Evolutionary conservation across 225 moss, liverwort and hornwort genomes (phyloP), one percentile per base, ranked within the genome.

Genomic region (Bryum argenteum): DNA sequence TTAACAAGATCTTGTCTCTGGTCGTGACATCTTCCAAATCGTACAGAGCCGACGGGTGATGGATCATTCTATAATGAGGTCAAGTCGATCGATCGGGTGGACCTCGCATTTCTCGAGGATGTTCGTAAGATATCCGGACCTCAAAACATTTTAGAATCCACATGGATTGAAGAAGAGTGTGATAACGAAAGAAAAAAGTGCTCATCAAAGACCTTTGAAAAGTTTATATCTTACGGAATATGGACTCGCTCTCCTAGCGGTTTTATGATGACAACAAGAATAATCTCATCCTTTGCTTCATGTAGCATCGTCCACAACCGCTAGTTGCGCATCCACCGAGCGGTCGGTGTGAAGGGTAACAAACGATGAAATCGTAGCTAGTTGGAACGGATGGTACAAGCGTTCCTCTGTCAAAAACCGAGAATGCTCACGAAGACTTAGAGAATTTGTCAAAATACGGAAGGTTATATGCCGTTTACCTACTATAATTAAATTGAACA

Each of bases 231-330:
- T 88, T 43, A 79, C 77, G 6, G 91, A 96, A 64, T 88, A 93
- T 85, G 79, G 63, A 93, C 80, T 60, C 80, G 85, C 0, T 88
- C 83, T 38, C 85, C 80, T 37, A 66, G 79, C 58, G 74, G 37
- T 61, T 74, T 63, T n/a, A n/a, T 63, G 52, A 77, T 64, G 13
- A 83, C 54, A 60, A 85, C 71, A 48, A 72, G 82, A 41, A 85
- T 74, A 8, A 82, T 91, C 75, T 91, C 90, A 77, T 96, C 93
- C 1, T 90, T 96, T 60, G 91, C 90, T 84, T 96, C 93, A 63
- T 93, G 93, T 24, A 96, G 68, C 59, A 91, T 69, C 78, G 81
- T 96, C 91, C 74, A 89, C 88, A 78, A 69, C 85, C 55, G 63
- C 67, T 40, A n/a, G n/a, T n/a, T n/a, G n/a, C n/a, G n/a, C n/a